These are phyloP conservation scores for Binderoboletus segoi DNA, from an alignment of 1,284 basidiomycete species.

Conservation along the genomic window DNA sequence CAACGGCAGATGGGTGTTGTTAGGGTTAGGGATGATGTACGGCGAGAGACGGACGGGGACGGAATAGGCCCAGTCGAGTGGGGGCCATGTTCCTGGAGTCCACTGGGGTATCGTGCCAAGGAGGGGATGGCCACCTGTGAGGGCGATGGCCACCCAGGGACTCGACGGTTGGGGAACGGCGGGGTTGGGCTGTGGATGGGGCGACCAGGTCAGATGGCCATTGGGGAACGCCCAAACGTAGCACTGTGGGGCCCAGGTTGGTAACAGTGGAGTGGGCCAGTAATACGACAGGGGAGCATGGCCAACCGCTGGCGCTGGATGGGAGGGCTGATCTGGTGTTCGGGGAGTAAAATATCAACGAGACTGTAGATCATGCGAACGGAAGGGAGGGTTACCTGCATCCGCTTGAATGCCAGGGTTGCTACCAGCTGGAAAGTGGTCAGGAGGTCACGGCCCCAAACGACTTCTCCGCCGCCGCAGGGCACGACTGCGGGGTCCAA, in stretches of 20 bases:
- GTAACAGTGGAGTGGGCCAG: not conserved
- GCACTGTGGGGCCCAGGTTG: conserved; percentile 23
- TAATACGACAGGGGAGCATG: conserved; percentile 4
- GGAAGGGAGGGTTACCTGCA: conserved; percentile 18
- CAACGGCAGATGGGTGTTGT: conserved; percentile 33
- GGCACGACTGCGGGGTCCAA: conserved; percentile 7
- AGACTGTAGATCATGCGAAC: not conserved
- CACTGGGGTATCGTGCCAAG: conserved; percentile 34
- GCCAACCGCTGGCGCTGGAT: not conserved
- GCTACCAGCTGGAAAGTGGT: conserved; percentile 19
- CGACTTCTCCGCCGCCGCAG: conserved; percentile 9
- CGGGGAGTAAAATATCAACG: conserved; percentile 5
- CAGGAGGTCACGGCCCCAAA: conserved; percentile 6
- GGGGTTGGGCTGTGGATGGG: conserved; percentile 30
- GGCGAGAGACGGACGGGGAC: conserved; percentile 35
- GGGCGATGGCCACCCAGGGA: conserved; percentile 17
- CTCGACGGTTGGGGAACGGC: conserved; percentile 13
- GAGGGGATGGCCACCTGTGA: conserved; percentile 35
- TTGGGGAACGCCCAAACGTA: conserved; percentile 27
- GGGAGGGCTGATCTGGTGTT: conserved; percentile 13
- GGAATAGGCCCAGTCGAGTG: conserved; percentile 25
- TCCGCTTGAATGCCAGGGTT: conserved; percentile 24
- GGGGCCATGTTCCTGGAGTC: conserved; percentile 35
- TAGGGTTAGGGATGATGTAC: conserved; percentile 40
- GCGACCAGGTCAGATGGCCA: conserved; percentile 34